Conservation (phyloP, 345 rosid genomes). For the Cochlearia excelsa region DNA sequence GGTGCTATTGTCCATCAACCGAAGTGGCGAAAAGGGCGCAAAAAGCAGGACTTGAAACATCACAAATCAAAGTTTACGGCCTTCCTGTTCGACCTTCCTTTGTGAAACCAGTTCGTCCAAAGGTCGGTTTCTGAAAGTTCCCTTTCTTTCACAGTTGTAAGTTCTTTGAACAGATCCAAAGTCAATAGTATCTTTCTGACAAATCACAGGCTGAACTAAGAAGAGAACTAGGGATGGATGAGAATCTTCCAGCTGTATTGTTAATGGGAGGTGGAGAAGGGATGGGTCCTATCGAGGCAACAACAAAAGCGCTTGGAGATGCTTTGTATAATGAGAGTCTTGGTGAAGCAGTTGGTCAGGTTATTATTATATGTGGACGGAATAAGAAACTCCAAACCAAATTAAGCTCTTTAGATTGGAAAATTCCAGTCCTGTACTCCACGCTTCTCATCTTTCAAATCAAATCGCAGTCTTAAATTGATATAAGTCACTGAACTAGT, state of each 20-base stretch:
- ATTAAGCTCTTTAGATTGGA: slow-evolving; percentile 74
- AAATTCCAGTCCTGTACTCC: slow-evolving; percentile 82
- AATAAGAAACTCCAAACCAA: slow-evolving; percentile 73
- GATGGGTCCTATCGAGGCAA: slow-evolving; percentile 98
- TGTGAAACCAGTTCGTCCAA: slow-evolving; percentile 84
- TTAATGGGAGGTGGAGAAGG: slow-evolving; percentile 99
- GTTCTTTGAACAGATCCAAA: background rate
- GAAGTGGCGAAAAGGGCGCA: slow-evolving; percentile 87
- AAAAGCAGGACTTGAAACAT: slow-evolving; percentile 79
- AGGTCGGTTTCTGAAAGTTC: slow-evolving; percentile 45
- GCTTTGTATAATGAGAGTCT: slow-evolving; percentile 73
- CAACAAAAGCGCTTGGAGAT: slow-evolving; percentile 80
- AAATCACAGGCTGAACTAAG: slow-evolving; percentile 60
- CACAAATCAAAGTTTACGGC: slow-evolving; percentile 90
- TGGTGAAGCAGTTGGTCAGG: slow-evolving; percentile 82
- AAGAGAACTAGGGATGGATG: slow-evolving; percentile 87
- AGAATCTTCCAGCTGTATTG: slow-evolving; percentile 88
- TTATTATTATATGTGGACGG: slow-evolving; percentile 86
- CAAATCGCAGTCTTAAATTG: slow-evolving; percentile 3
- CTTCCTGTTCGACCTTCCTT: slow-evolving; percentile 99
- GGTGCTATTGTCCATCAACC: slow-evolving; percentile 93
- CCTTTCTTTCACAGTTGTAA: slow-evolving; percentile 2
- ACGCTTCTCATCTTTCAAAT: background rate
- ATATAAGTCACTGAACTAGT: slow-evolving; percentile 4
- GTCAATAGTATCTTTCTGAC: background rate